phyloP scores from a whole-genome alignment of 768 basidiomycete genomes.

The Trametes cinnabarina region DNA sequence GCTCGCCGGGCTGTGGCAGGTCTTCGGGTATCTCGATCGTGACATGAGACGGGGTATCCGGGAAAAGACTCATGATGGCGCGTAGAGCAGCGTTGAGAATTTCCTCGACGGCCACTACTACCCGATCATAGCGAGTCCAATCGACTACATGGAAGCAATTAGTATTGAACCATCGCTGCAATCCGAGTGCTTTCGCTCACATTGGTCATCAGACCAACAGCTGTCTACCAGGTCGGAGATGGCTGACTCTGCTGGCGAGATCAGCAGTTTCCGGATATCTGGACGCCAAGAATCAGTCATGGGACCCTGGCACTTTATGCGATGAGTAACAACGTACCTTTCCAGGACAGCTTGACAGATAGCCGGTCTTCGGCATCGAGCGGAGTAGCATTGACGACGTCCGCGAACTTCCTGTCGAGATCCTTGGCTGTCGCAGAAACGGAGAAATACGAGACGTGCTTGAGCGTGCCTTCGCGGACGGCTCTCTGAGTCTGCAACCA shows the following conservation, averaged over 20 bases:
- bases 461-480: constrained; percentile 41
- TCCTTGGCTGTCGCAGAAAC: constrained; percentile 54
- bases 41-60: constrained; percentile 5
- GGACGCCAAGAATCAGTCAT: background rate
- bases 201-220: constrained; percentile 25
- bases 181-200: constrained; percentile 9
- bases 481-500: constrained; percentile 49
- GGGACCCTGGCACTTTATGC: background rate
- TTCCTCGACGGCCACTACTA: constrained; percentile 7
- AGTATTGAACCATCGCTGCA: background rate
- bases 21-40: constrained; percentile 17
- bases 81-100: constrained; percentile 5
- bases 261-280: constrained; percentile 23
- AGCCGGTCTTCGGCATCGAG: constrained; percentile 61
- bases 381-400: constrained; percentile 38
- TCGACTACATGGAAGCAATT: constrained; percentile 19
- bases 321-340: constrained; percentile 44
- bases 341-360: constrained; percentile 44
- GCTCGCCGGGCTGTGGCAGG: constrained; percentile 6
- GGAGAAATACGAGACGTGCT: constrained; percentile 43
- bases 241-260: constrained; percentile 16
- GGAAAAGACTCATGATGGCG: constrained; percentile 12
- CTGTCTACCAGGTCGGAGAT: constrained; percentile 27
- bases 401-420: constrained; percentile 54
- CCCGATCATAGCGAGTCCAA: constrained; percentile 26